Evolutionary conservation across 345 rosid species (phyloP).

Genomic region (Trapa incisa): DNA sequence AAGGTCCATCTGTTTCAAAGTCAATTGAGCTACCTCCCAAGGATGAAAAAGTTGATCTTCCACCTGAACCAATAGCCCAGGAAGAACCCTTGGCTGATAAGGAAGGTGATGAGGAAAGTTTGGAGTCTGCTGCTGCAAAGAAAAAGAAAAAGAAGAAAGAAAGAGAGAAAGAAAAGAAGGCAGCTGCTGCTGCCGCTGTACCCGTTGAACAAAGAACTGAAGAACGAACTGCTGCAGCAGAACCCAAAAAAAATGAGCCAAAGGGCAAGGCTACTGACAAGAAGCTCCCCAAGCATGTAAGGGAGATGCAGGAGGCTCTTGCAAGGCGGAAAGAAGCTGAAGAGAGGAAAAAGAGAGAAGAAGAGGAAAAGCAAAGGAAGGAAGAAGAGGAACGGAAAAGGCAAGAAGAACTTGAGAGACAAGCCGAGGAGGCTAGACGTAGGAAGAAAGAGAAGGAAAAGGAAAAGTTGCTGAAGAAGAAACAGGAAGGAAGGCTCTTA

Average conservation of each 20-base stretch:
- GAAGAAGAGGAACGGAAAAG: conserved; percentile 81
- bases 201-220: conserved; percentile 31
- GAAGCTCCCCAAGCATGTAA: conserved; percentile 82
- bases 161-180: conserved; percentile 60
- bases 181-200: conserved; percentile 27
- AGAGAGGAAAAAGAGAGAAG: conserved; percentile 72
- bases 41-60: conserved; percentile 42
- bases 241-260: conserved; percentile 52
- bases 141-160: conserved; percentile 87
- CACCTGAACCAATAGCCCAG: conserved; percentile 29
- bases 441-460: conserved; percentile 77
- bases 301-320: conserved; percentile 93
- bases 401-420: conserved; percentile 81
- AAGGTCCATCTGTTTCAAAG: conserved; percentile 25
- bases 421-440: conserved; percentile 91
- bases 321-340: conserved; percentile 70
- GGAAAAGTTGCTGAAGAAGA: conserved; percentile 77
- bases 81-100: conserved; percentile 37
- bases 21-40: conserved; percentile 24
- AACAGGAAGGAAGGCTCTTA: conserved; percentile 77
- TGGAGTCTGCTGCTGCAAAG: conserved; percentile 74
- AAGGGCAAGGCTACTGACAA: conserved; percentile 77
- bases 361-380: conserved; percentile 72
- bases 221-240: conserved; percentile 10
- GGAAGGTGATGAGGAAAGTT: conserved; percentile 62